A percentile compares a stretch with the other conserved stretches of the same genome.
Conservation (phyloP, 768 basidiomycete species). For the Lactarius evosmus region DNA sequence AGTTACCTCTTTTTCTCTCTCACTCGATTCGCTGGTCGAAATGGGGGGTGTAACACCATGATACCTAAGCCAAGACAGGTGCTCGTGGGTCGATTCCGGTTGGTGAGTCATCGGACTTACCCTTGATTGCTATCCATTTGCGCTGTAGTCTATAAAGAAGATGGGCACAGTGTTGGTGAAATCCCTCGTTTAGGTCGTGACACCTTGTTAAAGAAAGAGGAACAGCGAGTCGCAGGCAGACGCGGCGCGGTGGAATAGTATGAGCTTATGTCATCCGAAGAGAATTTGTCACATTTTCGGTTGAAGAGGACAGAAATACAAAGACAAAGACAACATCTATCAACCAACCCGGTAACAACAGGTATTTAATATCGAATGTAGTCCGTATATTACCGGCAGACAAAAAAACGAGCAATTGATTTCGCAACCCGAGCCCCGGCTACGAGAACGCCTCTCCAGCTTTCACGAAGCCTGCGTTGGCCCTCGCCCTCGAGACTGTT, state of each 20-base stretch:
- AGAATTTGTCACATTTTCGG: not conserved
- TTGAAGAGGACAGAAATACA: not conserved
- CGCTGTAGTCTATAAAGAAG: not conserved
- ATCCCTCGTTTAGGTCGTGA: not conserved
- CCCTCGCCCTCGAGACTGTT: not conserved
- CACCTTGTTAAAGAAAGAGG: not conserved
- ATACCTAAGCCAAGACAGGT: conserved; percentile 45
- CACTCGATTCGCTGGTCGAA: conserved; percentile 66
- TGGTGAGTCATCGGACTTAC: conserved; percentile 8
- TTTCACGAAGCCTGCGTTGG: not conserved
- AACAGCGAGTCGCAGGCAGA: not conserved
- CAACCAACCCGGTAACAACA: too few relatives aligned
- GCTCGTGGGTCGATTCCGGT: not conserved
- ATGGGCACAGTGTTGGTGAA: not conserved
- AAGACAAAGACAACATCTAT: not conserved
- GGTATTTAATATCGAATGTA: too few relatives aligned
- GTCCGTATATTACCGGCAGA: too few relatives aligned
- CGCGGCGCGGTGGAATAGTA: not conserved
- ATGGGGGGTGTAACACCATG: conserved; percentile 87
- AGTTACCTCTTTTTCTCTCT: conserved; percentile 81
- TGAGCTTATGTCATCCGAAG: conserved; percentile 15
- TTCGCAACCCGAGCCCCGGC: not conserved
- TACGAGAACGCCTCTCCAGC: not conserved
- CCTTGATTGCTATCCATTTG: conserved; percentile 24
- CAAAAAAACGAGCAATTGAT: not conserved